phyloP scores from a whole-genome alignment of 2,329 filamentous ascomycete genomes.

The Beauveria scarabaeidicola region DNA sequence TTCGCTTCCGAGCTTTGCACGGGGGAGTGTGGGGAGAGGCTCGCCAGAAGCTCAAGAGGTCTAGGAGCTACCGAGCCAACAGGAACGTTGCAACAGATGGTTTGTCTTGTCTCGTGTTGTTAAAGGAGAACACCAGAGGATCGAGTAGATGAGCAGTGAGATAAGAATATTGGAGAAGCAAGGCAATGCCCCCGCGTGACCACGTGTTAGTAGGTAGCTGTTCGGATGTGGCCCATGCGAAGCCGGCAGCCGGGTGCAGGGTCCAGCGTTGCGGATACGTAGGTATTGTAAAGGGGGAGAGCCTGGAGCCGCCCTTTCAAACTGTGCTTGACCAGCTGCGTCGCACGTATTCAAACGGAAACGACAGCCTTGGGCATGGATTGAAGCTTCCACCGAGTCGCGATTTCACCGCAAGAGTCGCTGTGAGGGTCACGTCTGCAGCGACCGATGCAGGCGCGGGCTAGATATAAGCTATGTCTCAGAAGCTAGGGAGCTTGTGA shows the following conservation, averaged over 20 bases:
- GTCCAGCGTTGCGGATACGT: neutral
- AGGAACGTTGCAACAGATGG: neutral
- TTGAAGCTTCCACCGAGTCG: neutral
- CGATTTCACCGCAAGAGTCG: neutral
- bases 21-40: neutral
- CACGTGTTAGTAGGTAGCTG: neutral
- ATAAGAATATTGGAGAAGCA: neutral
- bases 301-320: neutral
- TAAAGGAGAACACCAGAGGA: neutral
- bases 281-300: neutral
- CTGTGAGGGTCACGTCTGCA: neutral
- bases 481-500: neutral
- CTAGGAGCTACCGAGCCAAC: neutral
- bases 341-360: neutral
- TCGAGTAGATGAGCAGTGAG: neutral
- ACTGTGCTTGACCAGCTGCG: neutral
- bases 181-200: neutral
- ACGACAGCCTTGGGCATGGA: neutral
- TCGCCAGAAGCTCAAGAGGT: neutral
- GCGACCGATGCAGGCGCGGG: conserved; percentile 1
- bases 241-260: neutral
- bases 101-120: neutral
- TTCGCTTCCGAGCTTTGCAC: neutral
- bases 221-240: neutral
- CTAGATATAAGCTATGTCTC: conserved; percentile 6